phyloP scores from a whole-genome alignment of 768 basidiomycete species.

The Naganishia kalamii region DNA sequence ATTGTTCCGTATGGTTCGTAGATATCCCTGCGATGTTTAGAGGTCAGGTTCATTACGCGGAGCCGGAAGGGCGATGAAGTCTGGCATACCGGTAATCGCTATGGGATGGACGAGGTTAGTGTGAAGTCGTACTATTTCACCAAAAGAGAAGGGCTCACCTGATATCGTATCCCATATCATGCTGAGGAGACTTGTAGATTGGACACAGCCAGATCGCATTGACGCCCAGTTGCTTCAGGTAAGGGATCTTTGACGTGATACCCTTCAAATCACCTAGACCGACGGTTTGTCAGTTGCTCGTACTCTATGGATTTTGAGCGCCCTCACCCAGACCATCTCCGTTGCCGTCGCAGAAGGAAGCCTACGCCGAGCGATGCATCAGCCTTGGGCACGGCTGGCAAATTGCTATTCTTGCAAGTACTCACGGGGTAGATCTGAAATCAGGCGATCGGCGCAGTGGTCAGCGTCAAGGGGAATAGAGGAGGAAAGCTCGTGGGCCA shows the following conservation, averaged over 20 bases:
- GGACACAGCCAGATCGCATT: constrained; percentile 66
- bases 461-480: not conserved
- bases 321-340: constrained; percentile 56
- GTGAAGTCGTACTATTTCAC: too few relatives aligned
- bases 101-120: not conserved
- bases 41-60: not conserved
- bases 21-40: constrained; percentile 45
- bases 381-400: not conserved
- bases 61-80: too few relatives aligned
- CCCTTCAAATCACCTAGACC: constrained; percentile 66
- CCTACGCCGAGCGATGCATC: not conserved
- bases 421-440: constrained; percentile 10
- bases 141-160: not conserved
- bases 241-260: constrained; percentile 60
- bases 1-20: constrained; percentile 54
- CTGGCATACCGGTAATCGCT: constrained; percentile 15
- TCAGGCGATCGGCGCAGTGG: not conserved
- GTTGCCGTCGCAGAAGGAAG: constrained; percentile 66
- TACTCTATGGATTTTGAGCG: not conserved
- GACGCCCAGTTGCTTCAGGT: constrained; percentile 62
- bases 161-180: constrained; percentile 66
- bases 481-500: not conserved
- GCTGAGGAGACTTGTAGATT: constrained; percentile 62
- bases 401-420: not conserved
- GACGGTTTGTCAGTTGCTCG: constrained; percentile 40